A percentile compares a stretch with the other conserved stretches of the same genome.
Evolutionary conservation across 495 filamentous ascomycete genomes (phyloP).

Genomic region (Glarea lozoyensis): DNA sequence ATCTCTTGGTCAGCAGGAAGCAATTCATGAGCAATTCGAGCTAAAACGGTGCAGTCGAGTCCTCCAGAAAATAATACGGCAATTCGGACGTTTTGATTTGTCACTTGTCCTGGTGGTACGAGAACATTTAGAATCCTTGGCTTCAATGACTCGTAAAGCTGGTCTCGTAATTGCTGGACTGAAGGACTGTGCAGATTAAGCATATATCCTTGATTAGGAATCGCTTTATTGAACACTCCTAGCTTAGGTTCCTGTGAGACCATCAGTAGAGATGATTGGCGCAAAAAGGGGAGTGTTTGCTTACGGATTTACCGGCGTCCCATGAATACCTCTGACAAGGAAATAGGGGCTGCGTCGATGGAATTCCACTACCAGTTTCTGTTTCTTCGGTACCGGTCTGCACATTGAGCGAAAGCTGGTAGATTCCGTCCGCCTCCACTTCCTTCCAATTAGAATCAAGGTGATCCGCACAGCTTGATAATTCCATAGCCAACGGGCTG

Average conservation of each 20-base stretch:
- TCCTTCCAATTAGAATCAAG: conserved; percentile 55
- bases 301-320: neutral
- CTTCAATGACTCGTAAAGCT: conserved; percentile 54
- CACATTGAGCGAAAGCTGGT: conserved; percentile 47
- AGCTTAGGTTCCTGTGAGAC: conserved; percentile 2
- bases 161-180: conserved; percentile 45
- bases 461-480: conserved; percentile 70
- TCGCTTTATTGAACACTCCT: conserved; percentile 16
- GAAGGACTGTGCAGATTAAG: conserved; percentile 41
- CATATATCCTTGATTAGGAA: conserved; percentile 11
- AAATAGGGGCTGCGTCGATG: neutral
- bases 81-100: conserved; percentile 38
- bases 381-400: too few relatives aligned
- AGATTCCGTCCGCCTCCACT: conserved; percentile 73
- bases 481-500: conserved; percentile 38
- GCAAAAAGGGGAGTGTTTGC: too few relatives aligned
- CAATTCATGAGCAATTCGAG: conserved; percentile 72
- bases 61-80: conserved; percentile 92
- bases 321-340: conserved; percentile 3
- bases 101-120: conserved; percentile 33
- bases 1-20: conserved; percentile 59
- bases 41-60: conserved; percentile 84
- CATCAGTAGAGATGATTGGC: too few relatives aligned
- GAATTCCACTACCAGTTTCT: neutral
- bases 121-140: conserved; percentile 63